A percentile compares a stretch with the other conserved stretches of the same genome.
These are phyloP conservation scores for Aspergillus fructus DNA, from an alignment of 2,329 filamentous ascomycete genomes.

Conservation along the genomic window DNA sequence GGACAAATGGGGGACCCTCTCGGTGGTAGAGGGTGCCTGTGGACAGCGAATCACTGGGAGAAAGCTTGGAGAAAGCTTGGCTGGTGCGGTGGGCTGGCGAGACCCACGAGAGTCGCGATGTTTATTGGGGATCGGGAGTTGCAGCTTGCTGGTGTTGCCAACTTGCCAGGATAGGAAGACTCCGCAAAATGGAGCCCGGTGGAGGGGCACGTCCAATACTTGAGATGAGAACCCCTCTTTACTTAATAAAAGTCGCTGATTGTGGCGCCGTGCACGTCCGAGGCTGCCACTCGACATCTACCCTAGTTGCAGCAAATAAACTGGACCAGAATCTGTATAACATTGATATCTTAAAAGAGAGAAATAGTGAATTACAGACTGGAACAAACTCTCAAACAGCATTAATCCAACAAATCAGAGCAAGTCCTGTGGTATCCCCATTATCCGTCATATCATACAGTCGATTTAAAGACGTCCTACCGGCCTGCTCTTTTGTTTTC, in stretches of 20 bases:
- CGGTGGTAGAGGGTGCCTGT: neutral
- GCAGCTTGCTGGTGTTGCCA: neutral
- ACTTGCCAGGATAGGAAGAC: neutral
- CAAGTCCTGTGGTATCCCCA: constrained; percentile 14
- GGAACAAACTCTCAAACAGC: constrained; percentile 6
- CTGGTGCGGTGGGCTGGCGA: constrained; percentile 3
- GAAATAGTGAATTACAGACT: constrained; percentile 5
- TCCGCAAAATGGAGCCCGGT: neutral
- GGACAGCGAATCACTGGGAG: constrained; percentile 12
- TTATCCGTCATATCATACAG: constrained; percentile 17
- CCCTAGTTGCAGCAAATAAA: too few relatives aligned
- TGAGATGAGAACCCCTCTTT: neutral
- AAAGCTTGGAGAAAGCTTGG: constrained; percentile 26
- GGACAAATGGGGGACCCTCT: neutral
- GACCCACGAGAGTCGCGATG: neutral
- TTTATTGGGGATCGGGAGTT: neutral
- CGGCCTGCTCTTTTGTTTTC: constrained; percentile 4
- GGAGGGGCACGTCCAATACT: neutral
- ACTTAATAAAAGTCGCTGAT: too few relatives aligned
- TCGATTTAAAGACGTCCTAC: neutral
- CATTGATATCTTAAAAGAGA: constrained; percentile 7
- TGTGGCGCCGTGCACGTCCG: too few relatives aligned
- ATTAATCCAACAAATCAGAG: constrained; percentile 11
- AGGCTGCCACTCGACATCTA: too few relatives aligned
- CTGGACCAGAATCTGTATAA: neutral